These are phyloP conservation scores for Zygoascus flipseniorum DNA, from an alignment of 805 yeast genomes.

Conservation along the genomic window DNA sequence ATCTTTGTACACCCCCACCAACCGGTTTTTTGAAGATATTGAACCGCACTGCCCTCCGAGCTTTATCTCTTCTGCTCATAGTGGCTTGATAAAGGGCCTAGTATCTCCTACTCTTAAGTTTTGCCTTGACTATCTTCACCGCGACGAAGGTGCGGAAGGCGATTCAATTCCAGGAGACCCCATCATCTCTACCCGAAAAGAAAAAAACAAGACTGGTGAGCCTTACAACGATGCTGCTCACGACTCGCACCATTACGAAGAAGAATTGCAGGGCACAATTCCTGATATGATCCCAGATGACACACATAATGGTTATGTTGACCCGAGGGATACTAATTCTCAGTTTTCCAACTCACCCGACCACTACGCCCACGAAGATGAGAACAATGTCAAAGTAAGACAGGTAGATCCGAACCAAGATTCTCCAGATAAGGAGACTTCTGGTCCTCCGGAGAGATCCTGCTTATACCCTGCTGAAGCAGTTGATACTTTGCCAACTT, in stretches of 20 bases:
- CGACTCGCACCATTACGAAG: neutral
- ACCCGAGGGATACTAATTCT: neutral
- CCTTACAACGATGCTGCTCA: neutral
- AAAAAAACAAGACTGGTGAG: neutral
- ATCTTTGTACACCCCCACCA: neutral
- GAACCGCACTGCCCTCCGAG: too few relatives aligned
- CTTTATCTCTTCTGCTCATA: too few relatives aligned
- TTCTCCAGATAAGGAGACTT: too few relatives aligned
- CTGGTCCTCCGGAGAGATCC: too few relatives aligned
- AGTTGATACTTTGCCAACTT: too few relatives aligned
- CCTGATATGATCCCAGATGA: neutral
- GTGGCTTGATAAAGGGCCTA: neutral
- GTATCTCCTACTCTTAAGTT: neutral
- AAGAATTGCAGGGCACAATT: neutral
- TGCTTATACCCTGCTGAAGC: too few relatives aligned
- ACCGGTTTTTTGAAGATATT: neutral
- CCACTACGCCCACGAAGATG: neutral
- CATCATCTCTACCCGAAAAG: neutral
- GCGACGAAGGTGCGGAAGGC: neutral
- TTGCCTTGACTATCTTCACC: neutral
- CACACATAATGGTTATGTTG: neutral
- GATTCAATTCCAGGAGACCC: neutral
- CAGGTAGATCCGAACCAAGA: too few relatives aligned
- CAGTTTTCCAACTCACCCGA: neutral
- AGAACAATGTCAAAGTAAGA: too few relatives aligned